phyloP scores from a whole-genome alignment of 257 asterid species.

The Voacanga thouarsii region DNA sequence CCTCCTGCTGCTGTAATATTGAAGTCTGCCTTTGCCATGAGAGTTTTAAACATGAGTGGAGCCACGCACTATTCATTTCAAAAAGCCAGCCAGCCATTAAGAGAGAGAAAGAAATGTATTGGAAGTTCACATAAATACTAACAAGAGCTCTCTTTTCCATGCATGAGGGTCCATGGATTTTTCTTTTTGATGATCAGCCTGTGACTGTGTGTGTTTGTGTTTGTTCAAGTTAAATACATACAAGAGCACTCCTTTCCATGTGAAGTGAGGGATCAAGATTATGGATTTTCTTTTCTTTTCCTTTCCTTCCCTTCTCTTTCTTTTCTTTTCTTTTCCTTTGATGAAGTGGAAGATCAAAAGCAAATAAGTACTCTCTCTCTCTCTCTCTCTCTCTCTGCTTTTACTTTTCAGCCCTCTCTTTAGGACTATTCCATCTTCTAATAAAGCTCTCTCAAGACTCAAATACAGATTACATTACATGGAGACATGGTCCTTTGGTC shows the following conservation, averaged over 20 bases:
- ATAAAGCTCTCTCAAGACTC: constrained; percentile 42
- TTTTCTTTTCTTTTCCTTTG: constrained; percentile 21
- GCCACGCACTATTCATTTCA: constrained; percentile 22
- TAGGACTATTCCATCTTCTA: constrained; percentile 80
- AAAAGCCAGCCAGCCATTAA: background rate
- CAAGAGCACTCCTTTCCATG: constrained; percentile 71
- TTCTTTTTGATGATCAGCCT: background rate
- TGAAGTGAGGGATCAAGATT: constrained; percentile 26
- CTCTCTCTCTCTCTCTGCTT: constrained; percentile 37
- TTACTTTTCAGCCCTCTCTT: constrained; percentile 65
- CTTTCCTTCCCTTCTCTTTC: constrained; percentile 8
- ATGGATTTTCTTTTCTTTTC: constrained; percentile 15
- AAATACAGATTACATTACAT: constrained; percentile 39
- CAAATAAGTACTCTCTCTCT: constrained; percentile 31
- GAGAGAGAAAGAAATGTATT: constrained; percentile 14
- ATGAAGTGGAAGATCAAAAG: constrained; percentile 66
- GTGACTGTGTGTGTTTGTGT: background rate
- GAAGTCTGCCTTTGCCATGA: constrained; percentile 28
- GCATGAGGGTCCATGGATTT: constrained; percentile 36
- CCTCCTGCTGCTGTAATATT: constrained; percentile 17
- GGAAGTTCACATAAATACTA: constrained; percentile 31
- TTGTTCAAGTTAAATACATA: constrained; percentile 28
- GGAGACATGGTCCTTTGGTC: constrained; percentile 51
- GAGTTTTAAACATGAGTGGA: constrained; percentile 40
- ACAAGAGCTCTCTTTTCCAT: constrained; percentile 63